Evolutionary conservation across 2,329 filamentous ascomycete species (phyloP), one percentile per base, ranked within the genome.

Genomic region (Elsinoe fawcettii): DNA sequence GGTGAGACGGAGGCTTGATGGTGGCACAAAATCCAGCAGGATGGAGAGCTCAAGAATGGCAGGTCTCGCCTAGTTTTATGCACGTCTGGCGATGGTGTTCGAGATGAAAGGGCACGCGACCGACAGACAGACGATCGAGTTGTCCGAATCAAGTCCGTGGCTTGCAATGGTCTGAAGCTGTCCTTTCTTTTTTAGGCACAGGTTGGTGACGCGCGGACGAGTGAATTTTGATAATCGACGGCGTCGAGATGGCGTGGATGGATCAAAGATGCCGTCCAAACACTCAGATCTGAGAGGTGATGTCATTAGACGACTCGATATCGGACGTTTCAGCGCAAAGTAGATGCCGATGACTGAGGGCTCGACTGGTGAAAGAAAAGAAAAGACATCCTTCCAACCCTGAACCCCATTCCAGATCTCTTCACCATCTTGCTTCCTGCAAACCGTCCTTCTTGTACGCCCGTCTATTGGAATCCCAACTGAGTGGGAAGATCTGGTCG

Each of bases 11-110:
- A 4, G 41, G 41, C 16, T 20, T 23, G 22, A 20, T 8, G 11
- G 41, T 44, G 16, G 22, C 41, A 46, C 22, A 18, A 46, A 37
- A 46, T 46, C 41, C 41, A 46, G 22, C 41, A 46, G 41, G 22
- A 46, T 46, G 41, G 41, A 14, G 22, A 25, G 5, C 16, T 44
- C 20, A 3, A 44, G 14, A 23, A 20, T 22, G 46, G 46, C 46
- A 51, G 46, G 46, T 51, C 27, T 51, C 46, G 46, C 46, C 46
- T 51, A 51, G 41, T 7, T 51, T 51, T 51, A 51, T 51, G 46
- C 46, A 34, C 20, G 32, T 46, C 20, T 12, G 23, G 41, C 22
- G 11, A n/a, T n/a, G n/a, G n/a, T n/a, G n/a, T n/a, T n/a, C n/a
- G 23, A 12, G 22, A 23, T 18, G n/a, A 32, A 12, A 16, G 14